Conservation (phyloP, 345 rosid species). For the Garcia nutans region DNA sequence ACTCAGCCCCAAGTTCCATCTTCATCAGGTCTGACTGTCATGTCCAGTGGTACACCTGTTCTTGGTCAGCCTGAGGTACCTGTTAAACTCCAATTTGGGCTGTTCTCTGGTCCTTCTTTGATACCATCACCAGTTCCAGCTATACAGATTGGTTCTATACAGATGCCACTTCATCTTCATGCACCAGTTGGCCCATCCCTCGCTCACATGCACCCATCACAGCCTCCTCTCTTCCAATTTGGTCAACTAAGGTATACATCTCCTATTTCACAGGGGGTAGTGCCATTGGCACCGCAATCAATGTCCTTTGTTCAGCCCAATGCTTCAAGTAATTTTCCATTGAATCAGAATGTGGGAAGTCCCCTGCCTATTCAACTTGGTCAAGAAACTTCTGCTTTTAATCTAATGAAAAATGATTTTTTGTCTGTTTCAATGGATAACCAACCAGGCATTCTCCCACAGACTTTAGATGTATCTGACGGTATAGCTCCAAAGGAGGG, state of each 20-base stretch:
- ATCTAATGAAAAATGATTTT: slow-evolving; percentile 32
- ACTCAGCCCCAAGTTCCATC: slow-evolving; percentile 36
- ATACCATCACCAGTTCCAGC: slow-evolving; percentile 95
- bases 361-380: slow-evolving; percentile 44
- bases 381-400: slow-evolving; percentile 40
- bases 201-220: slow-evolving; percentile 61
- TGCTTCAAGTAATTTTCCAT: slow-evolving; percentile 42
- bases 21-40: slow-evolving; percentile 47
- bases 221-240: slow-evolving; percentile 81
- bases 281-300: slow-evolving; percentile 63
- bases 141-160: slow-evolving; percentile 98
- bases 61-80: slow-evolving; percentile 60
- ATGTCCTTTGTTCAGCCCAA: slow-evolving; percentile 52
- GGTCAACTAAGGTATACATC: slow-evolving; percentile 85
- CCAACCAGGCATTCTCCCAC: slow-evolving; percentile 46
- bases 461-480: slow-evolving; percentile 46
- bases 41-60: slow-evolving; percentile 38
- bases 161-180: slow-evolving; percentile 97
- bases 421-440: slow-evolving; percentile 38
- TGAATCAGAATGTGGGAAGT: slow-evolving; percentile 52
- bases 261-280: slow-evolving; percentile 69
- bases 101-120: slow-evolving; percentile 89
- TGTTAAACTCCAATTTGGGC: slow-evolving; percentile 85
- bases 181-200: slow-evolving; percentile 66
- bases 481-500: slow-evolving; percentile 34